A percentile compares a stretch with the other conserved stretches of the same genome.
Evolutionary conservation across 2,329 filamentous ascomycete species (phyloP).

Genomic region (Paracorniculantispora psalliotae): DNA sequence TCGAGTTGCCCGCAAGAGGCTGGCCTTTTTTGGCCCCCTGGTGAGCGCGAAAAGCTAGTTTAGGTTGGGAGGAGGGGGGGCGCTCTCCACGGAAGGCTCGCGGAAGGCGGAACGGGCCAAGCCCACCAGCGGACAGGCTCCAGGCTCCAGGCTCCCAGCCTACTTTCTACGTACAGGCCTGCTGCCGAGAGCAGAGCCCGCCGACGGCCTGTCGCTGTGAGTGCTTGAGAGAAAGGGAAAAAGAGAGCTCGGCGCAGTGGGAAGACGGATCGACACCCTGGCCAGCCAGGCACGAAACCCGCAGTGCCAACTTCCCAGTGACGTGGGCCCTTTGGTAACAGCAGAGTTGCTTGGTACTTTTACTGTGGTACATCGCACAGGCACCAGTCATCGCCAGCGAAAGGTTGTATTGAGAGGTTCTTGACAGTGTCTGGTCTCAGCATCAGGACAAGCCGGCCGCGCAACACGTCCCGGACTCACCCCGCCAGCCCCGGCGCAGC

Average conservation of each 20-base stretch:
- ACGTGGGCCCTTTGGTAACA: background rate
- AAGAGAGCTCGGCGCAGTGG: conserved; percentile 9
- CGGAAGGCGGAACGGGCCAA: conserved; percentile 9
- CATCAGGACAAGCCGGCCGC: too few species aligned
- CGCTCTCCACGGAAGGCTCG: conserved; percentile 1
- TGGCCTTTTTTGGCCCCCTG: background rate
- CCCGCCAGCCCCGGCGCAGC: background rate
- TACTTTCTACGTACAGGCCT: too few species aligned
- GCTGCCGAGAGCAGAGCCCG: background rate
- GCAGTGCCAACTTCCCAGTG: background rate
- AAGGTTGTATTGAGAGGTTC: background rate
- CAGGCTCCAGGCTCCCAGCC: background rate
- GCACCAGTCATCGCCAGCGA: background rate
- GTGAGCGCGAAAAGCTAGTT: background rate
- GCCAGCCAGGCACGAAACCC: conserved; percentile 7
- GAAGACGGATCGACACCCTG: conserved; percentile 8
- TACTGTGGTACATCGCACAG: too few species aligned
- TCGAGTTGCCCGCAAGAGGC: background rate
- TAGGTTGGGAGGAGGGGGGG: background rate
- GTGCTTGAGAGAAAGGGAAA: background rate
- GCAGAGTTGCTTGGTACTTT: background rate
- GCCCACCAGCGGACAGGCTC: background rate
- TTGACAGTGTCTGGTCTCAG: too few species aligned
- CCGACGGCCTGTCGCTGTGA: background rate
- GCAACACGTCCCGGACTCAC: too few species aligned